phyloP scores from a whole-genome alignment of 345 rosid species.

The Anastatica hierochuntica region DNA sequence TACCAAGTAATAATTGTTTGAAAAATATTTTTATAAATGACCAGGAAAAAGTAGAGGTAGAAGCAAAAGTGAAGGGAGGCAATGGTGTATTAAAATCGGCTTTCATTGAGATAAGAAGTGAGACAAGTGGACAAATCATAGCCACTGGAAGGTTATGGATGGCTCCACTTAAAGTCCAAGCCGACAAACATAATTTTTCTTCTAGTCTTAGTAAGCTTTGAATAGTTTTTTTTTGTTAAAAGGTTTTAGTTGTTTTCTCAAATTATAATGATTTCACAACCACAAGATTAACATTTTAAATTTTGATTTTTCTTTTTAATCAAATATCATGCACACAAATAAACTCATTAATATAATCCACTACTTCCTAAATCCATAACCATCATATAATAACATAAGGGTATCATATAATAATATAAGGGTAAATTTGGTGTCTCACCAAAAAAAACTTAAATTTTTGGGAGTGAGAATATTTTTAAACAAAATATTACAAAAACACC shows the following conservation, averaged over 20 bases:
- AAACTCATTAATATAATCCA: slow-evolving; percentile 1
- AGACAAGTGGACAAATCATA: slow-evolving; percentile 25
- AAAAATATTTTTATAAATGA: too few species aligned
- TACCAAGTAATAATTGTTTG: too few species aligned
- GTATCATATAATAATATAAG: too few species aligned
- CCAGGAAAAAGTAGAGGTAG: slow-evolving; percentile 61
- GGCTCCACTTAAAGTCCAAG: slow-evolving; percentile 24
- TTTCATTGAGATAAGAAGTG: slow-evolving; percentile 36
- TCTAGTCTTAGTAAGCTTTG: neutral
- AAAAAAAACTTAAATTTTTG: too few species aligned
- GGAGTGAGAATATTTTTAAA: too few species aligned
- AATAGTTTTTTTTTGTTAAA: too few species aligned
- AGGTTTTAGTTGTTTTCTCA: too few species aligned
- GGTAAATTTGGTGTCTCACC: too few species aligned
- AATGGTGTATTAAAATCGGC: slow-evolving; percentile 37
- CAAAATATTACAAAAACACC: too few species aligned
- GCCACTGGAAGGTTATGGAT: slow-evolving; percentile 59
- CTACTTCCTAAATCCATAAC: slow-evolving; percentile 21
- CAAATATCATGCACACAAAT: slow-evolving; percentile 6
- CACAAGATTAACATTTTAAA: neutral
- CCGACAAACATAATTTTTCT: neutral
- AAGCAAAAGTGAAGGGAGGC: slow-evolving; percentile 40
- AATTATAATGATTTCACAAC: too few species aligned
- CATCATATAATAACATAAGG: too few species aligned
- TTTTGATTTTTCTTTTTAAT: neutral